A percentile compares a stretch with the other conserved stretches of the same genome.
phyloP scores from a whole-genome alignment of 768 basidiomycete genomes.

The Psilocybe azurescens region DNA sequence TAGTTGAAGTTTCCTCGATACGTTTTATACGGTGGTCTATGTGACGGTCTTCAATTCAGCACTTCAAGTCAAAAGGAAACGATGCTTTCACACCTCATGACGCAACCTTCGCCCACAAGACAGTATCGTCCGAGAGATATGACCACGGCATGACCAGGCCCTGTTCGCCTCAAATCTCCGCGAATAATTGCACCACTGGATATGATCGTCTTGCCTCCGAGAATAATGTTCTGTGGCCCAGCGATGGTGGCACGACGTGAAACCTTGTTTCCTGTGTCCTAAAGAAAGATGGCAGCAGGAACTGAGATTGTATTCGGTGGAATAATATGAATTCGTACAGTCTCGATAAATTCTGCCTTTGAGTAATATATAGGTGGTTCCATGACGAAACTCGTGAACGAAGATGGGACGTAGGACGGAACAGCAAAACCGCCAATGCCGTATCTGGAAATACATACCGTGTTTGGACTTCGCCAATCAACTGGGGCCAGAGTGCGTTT shows the following conservation, averaged over 20 bases:
- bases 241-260: constrained; percentile 90
- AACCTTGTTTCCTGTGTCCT: constrained; percentile 98
- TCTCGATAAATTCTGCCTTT: constrained; percentile 88
- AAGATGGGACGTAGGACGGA: neutral
- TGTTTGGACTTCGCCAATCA: constrained; percentile 6
- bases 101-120: constrained; percentile 85
- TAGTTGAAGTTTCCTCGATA: constrained; percentile 94
- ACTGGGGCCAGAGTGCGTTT: too few species aligned
- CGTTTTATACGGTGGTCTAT: constrained; percentile 86
- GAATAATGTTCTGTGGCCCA: constrained; percentile 95
- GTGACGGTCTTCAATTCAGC: neutral
- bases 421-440: neutral
- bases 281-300: constrained; percentile 1
- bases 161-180: constrained; percentile 89
- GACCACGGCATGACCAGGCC: constrained; percentile 91
- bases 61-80: neutral
- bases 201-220: constrained; percentile 97
- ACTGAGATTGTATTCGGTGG: neutral
- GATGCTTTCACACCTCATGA: constrained; percentile 67
- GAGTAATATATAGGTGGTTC: constrained; percentile 81
- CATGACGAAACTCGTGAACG: constrained; percentile 42
- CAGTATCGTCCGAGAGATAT: constrained; percentile 95
- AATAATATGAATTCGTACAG: constrained; percentile 48
- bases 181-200: constrained; percentile 89
- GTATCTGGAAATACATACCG: constrained; percentile 20